Evolutionary conservation across 140 eudicot genomes (phyloP), one percentile per base, ranked within the genome.

Genomic region (Cichorium intybus): DNA sequence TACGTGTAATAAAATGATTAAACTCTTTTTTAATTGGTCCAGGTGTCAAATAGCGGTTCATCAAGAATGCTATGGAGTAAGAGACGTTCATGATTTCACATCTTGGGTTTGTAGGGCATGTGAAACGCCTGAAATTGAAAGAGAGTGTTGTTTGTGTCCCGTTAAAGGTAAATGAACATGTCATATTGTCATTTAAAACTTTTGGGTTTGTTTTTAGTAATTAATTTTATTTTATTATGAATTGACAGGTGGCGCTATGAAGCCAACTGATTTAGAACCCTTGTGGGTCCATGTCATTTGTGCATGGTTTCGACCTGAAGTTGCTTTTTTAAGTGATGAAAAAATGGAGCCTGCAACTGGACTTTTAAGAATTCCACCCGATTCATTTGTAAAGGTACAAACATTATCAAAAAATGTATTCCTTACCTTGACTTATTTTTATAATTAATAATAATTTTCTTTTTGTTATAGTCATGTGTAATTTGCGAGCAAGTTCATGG

Each of bases 101-200:
- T 85, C 90, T 10, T 93, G 99, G 99, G 97, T 93, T 72, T 93
- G 99, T 72, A 79, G 99, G 73, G 90, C 85, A 43, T 88, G 99
- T 85, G 99, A 93, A 76, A 82, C 81, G 23, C 97, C 97, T 39
- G 83, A 75, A 52, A 54, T 78, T 54, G 74, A 83, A 76, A 75
- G 86, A 78, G 81, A 93, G 31, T 93, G 99, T 75, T 93, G 95
- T 56, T 87, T 88, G 24, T 93, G 97, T 73, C 99, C 99, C 35
- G 92, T 93, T 11, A 86, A 84, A 93, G 99, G 99, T 43, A 43
- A 14, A 43, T 27, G 2, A 15, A 4, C 76, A 82, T 60, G 81
- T 12, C 46, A 50, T 24, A 47, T 60, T 34, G 53, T 35, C 9
- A 9, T 16, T 54, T 8, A 17, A 34, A 16, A 49, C 16, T 7